These are phyloP conservation scores for Globisporangium sylvaticum DNA, from an alignment of 352 stramenopile genomes.

Conservation along the genomic window DNA sequence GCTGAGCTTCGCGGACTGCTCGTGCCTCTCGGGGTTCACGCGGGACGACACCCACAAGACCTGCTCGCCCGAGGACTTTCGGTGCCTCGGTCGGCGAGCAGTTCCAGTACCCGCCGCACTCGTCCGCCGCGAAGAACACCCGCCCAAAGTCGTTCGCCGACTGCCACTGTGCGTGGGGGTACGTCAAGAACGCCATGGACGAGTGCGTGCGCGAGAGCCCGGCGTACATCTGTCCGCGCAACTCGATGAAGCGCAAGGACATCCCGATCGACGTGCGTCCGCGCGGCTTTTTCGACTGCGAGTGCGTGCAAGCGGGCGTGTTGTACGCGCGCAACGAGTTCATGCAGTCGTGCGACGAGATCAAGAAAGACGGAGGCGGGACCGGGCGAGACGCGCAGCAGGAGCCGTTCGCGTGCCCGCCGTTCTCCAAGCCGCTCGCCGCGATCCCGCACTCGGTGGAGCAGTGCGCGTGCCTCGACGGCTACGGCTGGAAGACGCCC, in stretches of 20 bases:
- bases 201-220: constrained; percentile 53
- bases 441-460: constrained; percentile 56
- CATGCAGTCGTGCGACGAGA: constrained; percentile 42
- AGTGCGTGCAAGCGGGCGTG: constrained; percentile 36
- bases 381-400: constrained; percentile 1
- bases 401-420: constrained; percentile 44
- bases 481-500: constrained; percentile 67
- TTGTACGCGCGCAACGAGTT: constrained; percentile 56
- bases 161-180: constrained; percentile 76
- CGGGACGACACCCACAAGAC: constrained; percentile 37
- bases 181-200: constrained; percentile 37
- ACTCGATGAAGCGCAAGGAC: constrained; percentile 43
- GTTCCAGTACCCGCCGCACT: constrained; percentile 38
- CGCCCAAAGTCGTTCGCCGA: constrained; percentile 50
- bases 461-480: constrained; percentile 73
- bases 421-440: constrained; percentile 53
- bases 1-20: constrained; percentile 39
- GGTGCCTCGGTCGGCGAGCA: constrained; percentile 33
- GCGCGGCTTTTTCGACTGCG: constrained; percentile 71
- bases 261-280: constrained; percentile 36
- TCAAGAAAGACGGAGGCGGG: constrained; percentile 22
- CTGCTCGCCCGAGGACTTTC: constrained; percentile 35
- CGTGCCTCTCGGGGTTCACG: constrained; percentile 24
- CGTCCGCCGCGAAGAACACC: constrained; percentile 27
- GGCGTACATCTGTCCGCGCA: constrained; percentile 55